Percentiles rank a stretch among this genome's conserved stretches.
phyloP scores from a whole-genome alignment of 2,329 filamentous ascomycete species.

The Cladophialophora bantiana region DNA sequence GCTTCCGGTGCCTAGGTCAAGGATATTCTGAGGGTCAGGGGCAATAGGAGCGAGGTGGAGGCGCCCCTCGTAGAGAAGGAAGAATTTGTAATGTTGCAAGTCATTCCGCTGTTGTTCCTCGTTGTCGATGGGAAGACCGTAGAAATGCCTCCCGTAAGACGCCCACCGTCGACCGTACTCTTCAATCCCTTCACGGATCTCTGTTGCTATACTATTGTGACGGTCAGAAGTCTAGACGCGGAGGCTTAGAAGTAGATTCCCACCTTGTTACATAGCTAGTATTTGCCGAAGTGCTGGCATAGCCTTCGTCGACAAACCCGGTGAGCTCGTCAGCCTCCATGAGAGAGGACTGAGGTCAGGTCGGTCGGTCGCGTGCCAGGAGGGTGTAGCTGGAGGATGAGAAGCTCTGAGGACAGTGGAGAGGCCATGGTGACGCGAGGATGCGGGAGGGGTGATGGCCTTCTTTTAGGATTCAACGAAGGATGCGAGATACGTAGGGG shows the following conservation, averaged over 20 bases:
- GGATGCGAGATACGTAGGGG: neutral
- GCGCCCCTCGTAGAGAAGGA: slow-evolving; percentile 31
- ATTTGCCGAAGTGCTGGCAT: slow-evolving; percentile 7
- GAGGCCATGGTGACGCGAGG: neutral
- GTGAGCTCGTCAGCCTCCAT: slow-evolving; percentile 20
- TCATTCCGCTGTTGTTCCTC: slow-evolving; percentile 21
- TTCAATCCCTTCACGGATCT: slow-evolving; percentile 30
- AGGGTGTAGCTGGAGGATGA: neutral
- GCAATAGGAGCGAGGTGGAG: slow-evolving; percentile 11
- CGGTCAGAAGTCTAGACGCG: slow-evolving; percentile 1
- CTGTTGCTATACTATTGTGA: slow-evolving; percentile 23
- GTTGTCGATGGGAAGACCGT: slow-evolving; percentile 35
- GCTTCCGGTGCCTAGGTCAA: slow-evolving; percentile 36
- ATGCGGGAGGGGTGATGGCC: neutral
- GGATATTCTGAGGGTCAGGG: slow-evolving; percentile 20
- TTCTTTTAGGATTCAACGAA: neutral
- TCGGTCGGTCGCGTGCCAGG: neutral
- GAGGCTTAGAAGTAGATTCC: neutral
- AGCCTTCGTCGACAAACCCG: slow-evolving; percentile 21
- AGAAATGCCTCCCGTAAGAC: slow-evolving; percentile 29
- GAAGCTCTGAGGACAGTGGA: neutral
- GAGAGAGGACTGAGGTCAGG: neutral
- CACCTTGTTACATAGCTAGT: slow-evolving; percentile 26
- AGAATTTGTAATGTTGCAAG: slow-evolving; percentile 36
- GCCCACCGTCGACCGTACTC: slow-evolving; percentile 31